Percentiles rank a stretch among this genome's conserved stretches.
phyloP scores from a whole-genome alignment of 164 flowering plant genomes.

The Platanus orientalis region DNA sequence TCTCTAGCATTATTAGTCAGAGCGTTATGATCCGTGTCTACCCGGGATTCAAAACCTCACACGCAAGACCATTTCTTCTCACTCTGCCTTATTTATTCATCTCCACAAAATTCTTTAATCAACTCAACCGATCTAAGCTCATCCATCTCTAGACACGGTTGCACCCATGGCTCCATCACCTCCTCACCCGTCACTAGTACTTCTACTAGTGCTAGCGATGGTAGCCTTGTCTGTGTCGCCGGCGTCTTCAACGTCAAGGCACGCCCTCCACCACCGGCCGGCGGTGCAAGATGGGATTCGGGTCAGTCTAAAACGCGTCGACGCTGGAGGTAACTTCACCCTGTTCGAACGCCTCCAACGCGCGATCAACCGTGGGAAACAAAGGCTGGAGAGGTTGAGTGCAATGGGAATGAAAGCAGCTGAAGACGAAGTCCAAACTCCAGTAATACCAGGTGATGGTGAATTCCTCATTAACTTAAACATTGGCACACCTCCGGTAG shows the following conservation, averaged over 20 bases:
- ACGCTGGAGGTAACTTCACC: constrained; percentile 51
- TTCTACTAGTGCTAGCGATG: not conserved
- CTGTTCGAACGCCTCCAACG: constrained; percentile 50
- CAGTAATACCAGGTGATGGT: constrained; percentile 45
- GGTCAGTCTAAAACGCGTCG: constrained; percentile 52
- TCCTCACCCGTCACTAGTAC: not conserved
- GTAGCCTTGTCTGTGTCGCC: constrained; percentile 5
- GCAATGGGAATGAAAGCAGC: constrained; percentile 16
- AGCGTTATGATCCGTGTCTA: too few relatives aligned
- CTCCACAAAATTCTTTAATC: too few relatives aligned
- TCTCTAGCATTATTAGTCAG: too few relatives aligned
- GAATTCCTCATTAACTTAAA: constrained; percentile 64
- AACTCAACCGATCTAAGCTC: too few relatives aligned
- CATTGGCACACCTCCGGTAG: constrained; percentile 66
- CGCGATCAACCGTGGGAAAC: constrained; percentile 44
- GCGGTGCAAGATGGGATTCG: constrained; percentile 33
- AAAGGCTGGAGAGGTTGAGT: constrained; percentile 38
- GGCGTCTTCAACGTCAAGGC: constrained; percentile 27
- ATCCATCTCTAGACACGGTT: too few relatives aligned
- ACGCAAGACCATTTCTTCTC: too few relatives aligned
- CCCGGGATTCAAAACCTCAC: too few relatives aligned
- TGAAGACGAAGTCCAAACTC: constrained; percentile 19
- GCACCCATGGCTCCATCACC: constrained; percentile 7
- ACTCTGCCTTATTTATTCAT: too few relatives aligned
- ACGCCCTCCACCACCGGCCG: not conserved